Percentiles rank a stretch among this genome's conserved stretches.
Evolutionary conservation across 108 stramenopile species (phyloP).

Genomic region (Pseudonitzschia multiseries): DNA sequence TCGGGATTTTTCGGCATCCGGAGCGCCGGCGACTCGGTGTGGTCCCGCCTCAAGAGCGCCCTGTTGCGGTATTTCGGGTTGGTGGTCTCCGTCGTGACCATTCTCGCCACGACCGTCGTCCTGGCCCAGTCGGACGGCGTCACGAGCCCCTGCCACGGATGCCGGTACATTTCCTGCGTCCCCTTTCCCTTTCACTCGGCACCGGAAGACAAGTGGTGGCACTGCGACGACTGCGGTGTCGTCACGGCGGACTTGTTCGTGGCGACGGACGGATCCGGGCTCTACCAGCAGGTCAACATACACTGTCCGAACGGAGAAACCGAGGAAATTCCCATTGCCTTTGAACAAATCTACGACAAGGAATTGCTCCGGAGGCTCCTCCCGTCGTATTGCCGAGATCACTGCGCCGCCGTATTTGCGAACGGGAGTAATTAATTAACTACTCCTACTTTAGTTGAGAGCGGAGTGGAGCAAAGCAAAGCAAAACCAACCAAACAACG

Average conservation of each 20-base stretch:
- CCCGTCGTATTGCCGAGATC: constrained; percentile 53
- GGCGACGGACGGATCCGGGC: constrained; percentile 10
- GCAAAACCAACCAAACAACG: no score
- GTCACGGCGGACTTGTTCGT: constrained; percentile 40
- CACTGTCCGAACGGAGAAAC: constrained; percentile 64
- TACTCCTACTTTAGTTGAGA: no score
- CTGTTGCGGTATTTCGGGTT: constrained; percentile 69
- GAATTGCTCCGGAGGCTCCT: constrained; percentile 51
- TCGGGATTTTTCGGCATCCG: constrained; percentile 68
- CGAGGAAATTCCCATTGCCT: constrained; percentile 50
- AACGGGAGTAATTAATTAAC: no score
- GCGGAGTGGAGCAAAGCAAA: no score
- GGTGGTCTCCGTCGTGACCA: constrained; percentile 63
- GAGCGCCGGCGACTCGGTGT: constrained; percentile 13
- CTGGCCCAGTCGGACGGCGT: constrained; percentile 61
- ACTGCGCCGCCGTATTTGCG: constrained; percentile 62
- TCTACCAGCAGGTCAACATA: constrained; percentile 26
- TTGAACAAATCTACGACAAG: constrained; percentile 50
- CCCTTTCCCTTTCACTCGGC: constrained; percentile 73
- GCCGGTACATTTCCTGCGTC: constrained; percentile 81
- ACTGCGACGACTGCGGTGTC: constrained; percentile 84
- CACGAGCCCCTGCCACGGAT: constrained; percentile 64
- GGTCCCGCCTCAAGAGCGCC: constrained; percentile 24
- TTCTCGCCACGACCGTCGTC: constrained; percentile 61
- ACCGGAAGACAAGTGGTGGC: constrained; percentile 85